Percentiles rank a stretch among this genome's conserved stretches.
These are phyloP conservation scores for Boletus insuetus DNA, from an alignment of 768 basidiomycete genomes.

Conservation along the genomic window DNA sequence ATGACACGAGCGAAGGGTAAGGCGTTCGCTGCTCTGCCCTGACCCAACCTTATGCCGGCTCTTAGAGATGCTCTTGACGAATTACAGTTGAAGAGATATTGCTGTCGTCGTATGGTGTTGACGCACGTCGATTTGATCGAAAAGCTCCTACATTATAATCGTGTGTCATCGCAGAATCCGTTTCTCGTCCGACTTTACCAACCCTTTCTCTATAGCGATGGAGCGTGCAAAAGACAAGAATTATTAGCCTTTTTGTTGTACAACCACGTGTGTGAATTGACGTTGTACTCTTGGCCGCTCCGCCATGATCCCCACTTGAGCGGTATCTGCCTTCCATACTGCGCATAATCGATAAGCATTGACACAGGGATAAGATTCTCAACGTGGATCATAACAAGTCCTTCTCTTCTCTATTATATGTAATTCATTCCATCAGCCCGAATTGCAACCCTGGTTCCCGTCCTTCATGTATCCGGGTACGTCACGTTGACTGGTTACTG, in stretches of 20 bases:
- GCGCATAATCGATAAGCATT: too few species aligned
- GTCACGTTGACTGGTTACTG: background rate
- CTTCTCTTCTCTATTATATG: too few species aligned
- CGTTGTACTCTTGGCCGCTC: background rate
- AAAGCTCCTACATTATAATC: slow-evolving; percentile 94
- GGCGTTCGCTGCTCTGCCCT: slow-evolving; percentile 21
- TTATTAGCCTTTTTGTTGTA: slow-evolving; percentile 6
- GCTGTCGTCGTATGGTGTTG: slow-evolving; percentile 94
- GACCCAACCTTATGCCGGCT: background rate
- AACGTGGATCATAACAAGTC: background rate
- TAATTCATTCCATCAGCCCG: background rate
- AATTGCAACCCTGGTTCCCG: too few species aligned
- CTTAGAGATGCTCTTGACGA: slow-evolving; percentile 85
- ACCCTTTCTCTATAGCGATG: slow-evolving; percentile 25
- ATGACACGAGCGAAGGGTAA: slow-evolving; percentile 87
- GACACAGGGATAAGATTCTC: background rate
- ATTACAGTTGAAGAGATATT: slow-evolving; percentile 88
- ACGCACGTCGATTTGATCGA: slow-evolving; percentile 98
- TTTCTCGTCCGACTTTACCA: background rate
- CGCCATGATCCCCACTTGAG: too few species aligned
- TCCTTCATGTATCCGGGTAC: background rate
- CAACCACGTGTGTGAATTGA: background rate
- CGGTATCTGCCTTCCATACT: too few species aligned
- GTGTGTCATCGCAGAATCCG: slow-evolving; percentile 45
- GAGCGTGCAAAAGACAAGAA: slow-evolving; percentile 32